phyloP scores from a whole-genome alignment of 768 basidiomycete species.

The Psilocybe subaeruginosa region DNA sequence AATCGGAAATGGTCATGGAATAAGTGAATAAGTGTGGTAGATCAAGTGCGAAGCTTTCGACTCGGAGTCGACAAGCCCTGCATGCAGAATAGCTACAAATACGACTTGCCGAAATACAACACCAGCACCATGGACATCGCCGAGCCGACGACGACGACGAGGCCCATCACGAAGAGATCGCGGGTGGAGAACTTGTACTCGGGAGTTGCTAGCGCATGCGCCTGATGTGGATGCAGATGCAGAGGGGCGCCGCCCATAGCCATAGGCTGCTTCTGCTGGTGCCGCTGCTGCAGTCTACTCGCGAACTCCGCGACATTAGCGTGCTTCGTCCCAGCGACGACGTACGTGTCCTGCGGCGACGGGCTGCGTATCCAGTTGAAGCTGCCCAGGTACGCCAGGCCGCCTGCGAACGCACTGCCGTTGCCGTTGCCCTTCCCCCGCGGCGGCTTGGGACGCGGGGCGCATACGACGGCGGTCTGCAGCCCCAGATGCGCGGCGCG shows the following conservation, averaged over 20 bases:
- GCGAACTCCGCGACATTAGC: not conserved
- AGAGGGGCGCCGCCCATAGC: no score
- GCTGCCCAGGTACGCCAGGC: not conserved
- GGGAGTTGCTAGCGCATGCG: not conserved
- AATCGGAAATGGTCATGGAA: no score
- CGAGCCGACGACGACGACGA: not conserved
- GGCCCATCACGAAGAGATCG: not conserved
- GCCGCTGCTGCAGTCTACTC: not conserved
- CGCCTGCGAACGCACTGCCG: not conserved
- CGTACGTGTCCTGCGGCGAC: not conserved
- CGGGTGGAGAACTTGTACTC: not conserved
- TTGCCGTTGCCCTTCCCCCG: not conserved
- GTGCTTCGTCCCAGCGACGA: not conserved
- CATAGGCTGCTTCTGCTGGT: no score
- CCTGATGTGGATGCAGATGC: no score
- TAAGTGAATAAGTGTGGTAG: no score
- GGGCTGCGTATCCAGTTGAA: constrained; percentile 1
- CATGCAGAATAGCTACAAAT: not conserved
- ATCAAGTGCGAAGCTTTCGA: not conserved
- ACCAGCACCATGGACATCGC: not conserved
- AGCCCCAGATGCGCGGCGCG: not conserved
- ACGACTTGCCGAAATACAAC: not conserved
- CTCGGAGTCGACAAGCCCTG: not conserved
- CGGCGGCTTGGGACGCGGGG: not conserved
- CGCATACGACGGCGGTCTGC: not conserved